A percentile compares a stretch with the other conserved stretches of the same genome.
These are phyloP conservation scores for Aspergillus transmontanensis DNA, from an alignment of 2,329 filamentous ascomycete genomes.

Conservation along the genomic window DNA sequence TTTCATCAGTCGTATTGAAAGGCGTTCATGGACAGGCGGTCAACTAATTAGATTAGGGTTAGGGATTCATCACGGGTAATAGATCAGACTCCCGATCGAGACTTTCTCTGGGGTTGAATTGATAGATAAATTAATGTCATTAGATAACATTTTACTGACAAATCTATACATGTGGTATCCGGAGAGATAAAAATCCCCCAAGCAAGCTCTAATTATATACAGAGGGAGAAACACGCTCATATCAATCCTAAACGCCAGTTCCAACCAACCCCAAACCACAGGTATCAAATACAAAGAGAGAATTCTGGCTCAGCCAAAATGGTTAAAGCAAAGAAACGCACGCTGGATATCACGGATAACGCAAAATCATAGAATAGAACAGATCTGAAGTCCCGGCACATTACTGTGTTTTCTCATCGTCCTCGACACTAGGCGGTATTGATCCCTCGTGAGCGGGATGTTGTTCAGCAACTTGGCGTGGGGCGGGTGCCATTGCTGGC, in stretches of 20 bases:
- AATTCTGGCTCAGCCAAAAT: slow-evolving; percentile 25
- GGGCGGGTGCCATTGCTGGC: slow-evolving; percentile 22
- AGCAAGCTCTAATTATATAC: slow-evolving; percentile 18
- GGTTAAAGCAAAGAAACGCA: slow-evolving; percentile 17
- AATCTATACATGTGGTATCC: slow-evolving; percentile 18
- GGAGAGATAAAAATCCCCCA: background rate
- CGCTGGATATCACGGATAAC: slow-evolving; percentile 14
- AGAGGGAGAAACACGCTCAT: slow-evolving; percentile 7
- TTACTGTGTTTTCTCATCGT: slow-evolving; percentile 27
- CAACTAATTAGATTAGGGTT: background rate
- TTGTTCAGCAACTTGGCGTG: slow-evolving; percentile 34
- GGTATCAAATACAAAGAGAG: slow-evolving; percentile 19
- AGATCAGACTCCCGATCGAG: too few species aligned
- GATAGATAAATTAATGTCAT: background rate
- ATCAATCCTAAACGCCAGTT: slow-evolving; percentile 15
- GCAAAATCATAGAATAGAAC: background rate
- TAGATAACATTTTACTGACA: background rate
- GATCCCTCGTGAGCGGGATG: slow-evolving; percentile 21
- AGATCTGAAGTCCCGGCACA: background rate
- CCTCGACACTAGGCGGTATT: slow-evolving; percentile 17
- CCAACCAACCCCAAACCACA: slow-evolving; percentile 9
- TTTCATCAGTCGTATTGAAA: background rate
- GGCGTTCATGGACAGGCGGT: too few species aligned
- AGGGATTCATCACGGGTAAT: background rate
- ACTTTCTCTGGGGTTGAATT: background rate